Conservation (phyloP, 805 yeast genomes). For the Ogataea glucozyma region DNA sequence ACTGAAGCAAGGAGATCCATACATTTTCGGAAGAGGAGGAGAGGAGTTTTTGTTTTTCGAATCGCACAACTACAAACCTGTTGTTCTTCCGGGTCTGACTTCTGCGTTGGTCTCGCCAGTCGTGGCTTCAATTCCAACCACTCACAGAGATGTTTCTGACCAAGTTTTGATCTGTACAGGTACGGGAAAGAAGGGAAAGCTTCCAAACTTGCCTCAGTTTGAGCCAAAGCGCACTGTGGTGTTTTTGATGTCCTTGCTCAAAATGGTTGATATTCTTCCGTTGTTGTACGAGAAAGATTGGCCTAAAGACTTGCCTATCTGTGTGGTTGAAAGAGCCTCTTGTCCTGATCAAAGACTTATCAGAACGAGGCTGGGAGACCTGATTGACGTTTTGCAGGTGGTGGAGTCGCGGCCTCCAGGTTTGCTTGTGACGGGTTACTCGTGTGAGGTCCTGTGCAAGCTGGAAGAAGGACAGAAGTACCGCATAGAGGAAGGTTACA, state of each 20-base stretch:
- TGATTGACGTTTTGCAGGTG: slow-evolving; percentile 71
- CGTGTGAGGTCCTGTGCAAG: slow-evolving; percentile 48
- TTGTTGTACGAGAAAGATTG: slow-evolving; percentile 52
- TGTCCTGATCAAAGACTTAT: slow-evolving; percentile 91
- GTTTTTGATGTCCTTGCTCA: slow-evolving; percentile 86
- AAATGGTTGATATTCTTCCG: slow-evolving; percentile 59
- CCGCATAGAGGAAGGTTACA: slow-evolving; percentile 29
- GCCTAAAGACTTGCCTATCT: slow-evolving; percentile 74
- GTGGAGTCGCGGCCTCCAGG: slow-evolving; percentile 95
- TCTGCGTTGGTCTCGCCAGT: slow-evolving; percentile 90
- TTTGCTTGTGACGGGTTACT: slow-evolving; percentile 74
- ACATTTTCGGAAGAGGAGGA: slow-evolving; percentile 94
- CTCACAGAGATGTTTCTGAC: slow-evolving; percentile 89
- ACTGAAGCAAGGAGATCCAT: slow-evolving; percentile 95
- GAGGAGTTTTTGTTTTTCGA: slow-evolving; percentile 79
- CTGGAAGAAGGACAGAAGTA: slow-evolving; percentile 24
- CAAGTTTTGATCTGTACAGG: slow-evolving; percentile 94
- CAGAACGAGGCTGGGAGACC: slow-evolving; percentile 65
- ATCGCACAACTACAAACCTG: slow-evolving; percentile 66
- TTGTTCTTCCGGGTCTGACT: slow-evolving; percentile 83
- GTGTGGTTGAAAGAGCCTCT: slow-evolving; percentile 86
- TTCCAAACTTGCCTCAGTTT: slow-evolving; percentile 77
- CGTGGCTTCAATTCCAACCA: slow-evolving; percentile 80
- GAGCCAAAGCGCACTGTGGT: slow-evolving; percentile 75
- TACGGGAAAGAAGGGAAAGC: slow-evolving; percentile 82